Evolutionary conservation across 2,329 filamentous ascomycete species (phyloP).

Genomic region (Hansfordia pulvinata): DNA sequence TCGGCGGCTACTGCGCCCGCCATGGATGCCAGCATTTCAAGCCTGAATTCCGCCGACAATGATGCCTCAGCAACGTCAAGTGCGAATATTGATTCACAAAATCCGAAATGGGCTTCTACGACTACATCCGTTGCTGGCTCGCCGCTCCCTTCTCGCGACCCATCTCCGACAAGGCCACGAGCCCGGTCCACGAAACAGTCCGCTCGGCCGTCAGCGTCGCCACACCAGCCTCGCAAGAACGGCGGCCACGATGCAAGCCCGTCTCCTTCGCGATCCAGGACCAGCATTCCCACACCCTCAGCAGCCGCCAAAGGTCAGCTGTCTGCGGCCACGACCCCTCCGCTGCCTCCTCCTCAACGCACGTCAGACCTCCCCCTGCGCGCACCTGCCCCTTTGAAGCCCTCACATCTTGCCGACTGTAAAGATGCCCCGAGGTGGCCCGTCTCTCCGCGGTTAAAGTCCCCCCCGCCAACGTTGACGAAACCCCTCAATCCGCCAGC

Average conservation of each 20-base stretch:
- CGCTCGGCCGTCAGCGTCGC: constrained; percentile 17
- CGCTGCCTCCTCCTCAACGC: constrained; percentile 43
- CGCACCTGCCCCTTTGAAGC: constrained; percentile 52
- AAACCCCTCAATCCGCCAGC: constrained; percentile 29
- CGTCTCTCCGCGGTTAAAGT: constrained; percentile 62
- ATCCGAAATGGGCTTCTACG: constrained; percentile 18
- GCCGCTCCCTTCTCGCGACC: constrained; percentile 15
- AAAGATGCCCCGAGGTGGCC: constrained; percentile 59
- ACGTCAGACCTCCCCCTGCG: constrained; percentile 45
- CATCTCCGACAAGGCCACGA: constrained; percentile 13
- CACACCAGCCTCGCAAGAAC: constrained; percentile 48
- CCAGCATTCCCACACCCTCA: constrained; percentile 43
- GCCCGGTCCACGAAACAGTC: constrained; percentile 9
- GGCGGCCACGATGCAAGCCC: constrained; percentile 53
- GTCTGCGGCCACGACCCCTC: constrained; percentile 54
- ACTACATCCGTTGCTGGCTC: constrained; percentile 17
- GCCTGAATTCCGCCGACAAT: constrained; percentile 17
- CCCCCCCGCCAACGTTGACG: constrained; percentile 51
- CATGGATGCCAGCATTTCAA: constrained; percentile 17
- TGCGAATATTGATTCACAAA: constrained; percentile 16
- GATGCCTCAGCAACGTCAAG: constrained; percentile 17
- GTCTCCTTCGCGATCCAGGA: constrained; percentile 27
- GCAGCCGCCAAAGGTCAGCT: constrained; percentile 49
- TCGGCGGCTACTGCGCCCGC: constrained; percentile 11
- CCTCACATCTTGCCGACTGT: constrained; percentile 30